Conservation (phyloP, 202 grass and related monocot species). For the Sporobolus alterniflorus region DNA sequence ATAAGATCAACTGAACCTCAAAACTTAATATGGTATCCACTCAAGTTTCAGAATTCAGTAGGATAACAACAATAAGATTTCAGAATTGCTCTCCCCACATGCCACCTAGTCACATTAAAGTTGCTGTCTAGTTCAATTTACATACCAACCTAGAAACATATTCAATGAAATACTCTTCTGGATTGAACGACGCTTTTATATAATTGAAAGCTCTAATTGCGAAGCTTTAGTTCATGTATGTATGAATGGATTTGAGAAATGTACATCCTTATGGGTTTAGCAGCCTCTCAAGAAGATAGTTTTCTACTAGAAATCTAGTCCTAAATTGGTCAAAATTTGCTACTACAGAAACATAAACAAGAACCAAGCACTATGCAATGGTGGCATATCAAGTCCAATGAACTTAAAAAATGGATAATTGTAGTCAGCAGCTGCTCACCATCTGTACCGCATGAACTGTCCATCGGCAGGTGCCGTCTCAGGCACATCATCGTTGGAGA, state of each 20-base stretch:
- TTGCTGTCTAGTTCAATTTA: neutral
- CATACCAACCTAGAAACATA: neutral
- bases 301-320: slow-evolving; percentile 4
- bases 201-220: neutral
- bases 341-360: neutral
- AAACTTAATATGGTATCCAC: neutral
- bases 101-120: neutral
- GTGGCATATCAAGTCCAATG: neutral
- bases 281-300: neutral
- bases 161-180: no score
- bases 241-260: neutral
- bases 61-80: neutral
- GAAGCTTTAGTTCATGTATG: neutral
- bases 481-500: slow-evolving; percentile 71
- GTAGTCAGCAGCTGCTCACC: slow-evolving; percentile 46
- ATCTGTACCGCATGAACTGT: slow-evolving; percentile 92
- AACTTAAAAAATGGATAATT: neutral
- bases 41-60: neutral
- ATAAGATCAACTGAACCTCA: neutral
- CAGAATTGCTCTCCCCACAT: neutral
- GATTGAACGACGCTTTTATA: neutral
- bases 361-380: slow-evolving; percentile 4
- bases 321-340: slow-evolving; percentile 27
- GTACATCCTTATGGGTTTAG: neutral
- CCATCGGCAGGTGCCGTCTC: slow-evolving; percentile 60